These are phyloP conservation scores for Cytospora schulzeri DNA, from an alignment of 2,329 filamentous ascomycete species.

Conservation along the genomic window DNA sequence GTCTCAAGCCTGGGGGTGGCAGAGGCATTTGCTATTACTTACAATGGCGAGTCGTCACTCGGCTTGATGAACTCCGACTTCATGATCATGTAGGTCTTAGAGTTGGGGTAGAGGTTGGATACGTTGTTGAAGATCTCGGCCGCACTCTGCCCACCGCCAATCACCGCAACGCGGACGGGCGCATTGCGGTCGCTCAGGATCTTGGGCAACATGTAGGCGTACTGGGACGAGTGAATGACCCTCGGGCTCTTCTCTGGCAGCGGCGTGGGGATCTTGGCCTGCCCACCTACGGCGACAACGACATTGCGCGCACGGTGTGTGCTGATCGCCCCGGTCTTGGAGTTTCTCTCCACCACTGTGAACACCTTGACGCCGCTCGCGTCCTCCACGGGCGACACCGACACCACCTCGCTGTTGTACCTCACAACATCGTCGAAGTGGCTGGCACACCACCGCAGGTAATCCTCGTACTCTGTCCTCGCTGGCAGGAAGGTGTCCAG, in stretches of 20 bases:
- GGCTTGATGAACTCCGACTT: conserved; percentile 81
- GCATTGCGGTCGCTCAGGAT: conserved; percentile 58
- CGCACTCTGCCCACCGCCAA: conserved; percentile 89
- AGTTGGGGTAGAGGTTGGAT: conserved; percentile 78
- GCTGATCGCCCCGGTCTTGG: conserved; percentile 55
- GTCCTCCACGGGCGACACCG: conserved; percentile 63
- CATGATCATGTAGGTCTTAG: conserved; percentile 77
- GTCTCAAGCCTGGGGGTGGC: no score
- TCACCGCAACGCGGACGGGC: conserved; percentile 75
- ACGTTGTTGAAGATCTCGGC: conserved; percentile 95
- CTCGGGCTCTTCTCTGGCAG: conserved; percentile 71
- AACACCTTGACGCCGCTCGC: conserved; percentile 63
- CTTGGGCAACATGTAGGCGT: conserved; percentile 64
- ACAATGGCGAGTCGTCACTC: conserved; percentile 96
- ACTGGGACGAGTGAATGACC: conserved; percentile 88
- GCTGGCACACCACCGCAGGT: conserved; percentile 87
- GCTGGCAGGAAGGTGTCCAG: conserved; percentile 85
- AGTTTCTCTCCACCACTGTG: conserved; percentile 65
- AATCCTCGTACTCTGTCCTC: conserved; percentile 90
- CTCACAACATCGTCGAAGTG: conserved; percentile 73
- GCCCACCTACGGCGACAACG: conserved; percentile 59
- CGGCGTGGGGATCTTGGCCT: conserved; percentile 69
- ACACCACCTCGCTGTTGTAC: conserved; percentile 77
- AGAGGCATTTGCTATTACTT: conserved; percentile 42
- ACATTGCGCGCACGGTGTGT: conserved; percentile 66